Evolutionary conservation across 805 yeast genomes (phyloP).

Genomic region (Zygoascus ofunaensis): DNA sequence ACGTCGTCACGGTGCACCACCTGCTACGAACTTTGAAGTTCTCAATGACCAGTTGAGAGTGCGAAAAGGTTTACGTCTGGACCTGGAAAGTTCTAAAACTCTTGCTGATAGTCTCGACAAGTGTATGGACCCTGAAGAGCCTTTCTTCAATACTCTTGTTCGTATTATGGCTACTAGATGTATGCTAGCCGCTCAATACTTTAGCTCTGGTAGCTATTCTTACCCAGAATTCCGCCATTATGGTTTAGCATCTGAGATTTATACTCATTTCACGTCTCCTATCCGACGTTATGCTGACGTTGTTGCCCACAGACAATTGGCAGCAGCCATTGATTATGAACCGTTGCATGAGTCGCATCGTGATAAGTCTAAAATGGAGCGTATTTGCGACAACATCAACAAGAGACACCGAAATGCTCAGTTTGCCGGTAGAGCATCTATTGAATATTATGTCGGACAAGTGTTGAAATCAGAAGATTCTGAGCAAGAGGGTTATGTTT

Average conservation of each 20-base stretch:
- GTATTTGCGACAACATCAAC: slow-evolving; percentile 81
- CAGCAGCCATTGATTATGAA: slow-evolving; percentile 97
- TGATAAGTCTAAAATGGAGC: slow-evolving; percentile 83
- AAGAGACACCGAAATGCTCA: slow-evolving; percentile 95
- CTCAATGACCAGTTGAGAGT: slow-evolving; percentile 82
- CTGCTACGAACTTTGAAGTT: slow-evolving; percentile 82
- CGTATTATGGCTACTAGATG: slow-evolving; percentile 97
- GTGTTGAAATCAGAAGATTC: slow-evolving; percentile 81
- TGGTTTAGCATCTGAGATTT: slow-evolving; percentile 94
- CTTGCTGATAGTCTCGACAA: slow-evolving; percentile 89
- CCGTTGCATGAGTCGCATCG: slow-evolving; percentile 70
- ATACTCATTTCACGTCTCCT: slow-evolving; percentile 98
- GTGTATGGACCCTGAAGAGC: slow-evolving; percentile 73
- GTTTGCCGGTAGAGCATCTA: slow-evolving; percentile 96
- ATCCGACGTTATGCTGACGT: slow-evolving; percentile 97
- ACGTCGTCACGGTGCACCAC: slow-evolving; percentile 97
- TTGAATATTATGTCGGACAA: slow-evolving; percentile 96
- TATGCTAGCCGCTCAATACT: slow-evolving; percentile 98
- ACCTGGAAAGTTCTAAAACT: slow-evolving; percentile 78
- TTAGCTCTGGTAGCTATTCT: slow-evolving; percentile 81
- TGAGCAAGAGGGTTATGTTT: slow-evolving; percentile 80
- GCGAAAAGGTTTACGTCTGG: slow-evolving; percentile 64
- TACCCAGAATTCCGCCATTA: slow-evolving; percentile 91
- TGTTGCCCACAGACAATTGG: slow-evolving; percentile 93
- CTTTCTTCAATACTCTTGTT: slow-evolving; percentile 84